phyloP scores from a whole-genome alignment of 2,329 filamentous ascomycete genomes.

The Pseudogymnoascus sp. region DNA sequence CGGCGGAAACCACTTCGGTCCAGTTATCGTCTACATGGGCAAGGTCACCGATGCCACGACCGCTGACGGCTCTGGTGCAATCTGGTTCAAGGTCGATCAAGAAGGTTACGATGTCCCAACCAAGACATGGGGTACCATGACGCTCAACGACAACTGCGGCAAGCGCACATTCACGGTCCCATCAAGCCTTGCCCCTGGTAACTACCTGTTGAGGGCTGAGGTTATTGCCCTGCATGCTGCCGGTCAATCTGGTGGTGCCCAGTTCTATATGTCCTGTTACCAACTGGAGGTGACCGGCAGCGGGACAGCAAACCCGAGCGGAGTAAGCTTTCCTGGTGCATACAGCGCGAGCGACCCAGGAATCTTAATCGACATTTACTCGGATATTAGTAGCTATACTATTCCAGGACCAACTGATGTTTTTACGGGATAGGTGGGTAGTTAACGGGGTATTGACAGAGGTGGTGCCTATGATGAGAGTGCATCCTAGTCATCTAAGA shows the following conservation, averaged over 20 bases:
- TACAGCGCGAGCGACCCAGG: slow-evolving; percentile 42
- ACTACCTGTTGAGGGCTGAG: slow-evolving; percentile 50
- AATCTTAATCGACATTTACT: slow-evolving; percentile 42
- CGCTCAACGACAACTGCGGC: slow-evolving; percentile 28
- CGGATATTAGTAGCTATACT: slow-evolving; percentile 30
- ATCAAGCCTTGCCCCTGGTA: slow-evolving; percentile 43
- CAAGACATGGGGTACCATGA: slow-evolving; percentile 19
- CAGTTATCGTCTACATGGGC: slow-evolving; percentile 37
- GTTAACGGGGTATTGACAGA: background rate
- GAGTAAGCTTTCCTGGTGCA: slow-evolving; percentile 41
- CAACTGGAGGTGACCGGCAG: slow-evolving; percentile 41
- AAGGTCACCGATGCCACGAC: slow-evolving; percentile 42
- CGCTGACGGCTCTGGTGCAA: slow-evolving; percentile 35
- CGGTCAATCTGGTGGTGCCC: slow-evolving; percentile 30
- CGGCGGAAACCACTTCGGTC: slow-evolving; percentile 39
- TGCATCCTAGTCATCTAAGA: background rate
- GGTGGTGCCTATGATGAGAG: background rate
- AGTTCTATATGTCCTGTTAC: slow-evolving; percentile 33
- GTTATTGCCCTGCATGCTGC: slow-evolving; percentile 48
- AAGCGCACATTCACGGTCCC: slow-evolving; percentile 45
- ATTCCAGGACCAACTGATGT: slow-evolving; percentile 34
- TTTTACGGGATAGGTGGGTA: slow-evolving; percentile 17
- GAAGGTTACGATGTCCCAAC: slow-evolving; percentile 18
- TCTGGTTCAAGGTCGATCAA: slow-evolving; percentile 46
- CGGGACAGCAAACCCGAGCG: slow-evolving; percentile 35